Percentiles rank a stretch among this genome's conserved stretches.
These are phyloP conservation scores for Phialophora chinensis DNA, from an alignment of 2,329 filamentous ascomycete genomes.

Conservation along the genomic window DNA sequence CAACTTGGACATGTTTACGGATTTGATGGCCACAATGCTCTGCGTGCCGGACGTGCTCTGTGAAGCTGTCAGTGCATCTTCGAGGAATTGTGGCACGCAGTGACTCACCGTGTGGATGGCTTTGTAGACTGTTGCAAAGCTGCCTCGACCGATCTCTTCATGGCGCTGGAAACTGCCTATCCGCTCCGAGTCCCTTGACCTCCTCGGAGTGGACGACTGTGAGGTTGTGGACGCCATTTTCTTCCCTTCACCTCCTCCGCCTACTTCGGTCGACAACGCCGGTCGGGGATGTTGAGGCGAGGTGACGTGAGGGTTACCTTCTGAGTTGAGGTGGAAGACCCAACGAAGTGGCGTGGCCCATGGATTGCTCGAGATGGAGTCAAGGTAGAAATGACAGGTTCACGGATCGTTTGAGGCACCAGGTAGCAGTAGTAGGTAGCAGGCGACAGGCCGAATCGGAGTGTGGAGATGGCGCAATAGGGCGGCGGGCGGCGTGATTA, in stretches of 20 bases:
- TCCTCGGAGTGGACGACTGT: conserved; percentile 48
- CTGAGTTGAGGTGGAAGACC: conserved; percentile 45
- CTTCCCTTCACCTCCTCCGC: conserved; percentile 34
- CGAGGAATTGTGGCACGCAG: conserved; percentile 6
- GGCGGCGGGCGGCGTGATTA: conserved; percentile 30
- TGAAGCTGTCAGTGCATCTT: conserved; percentile 29
- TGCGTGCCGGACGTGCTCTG: conserved; percentile 34
- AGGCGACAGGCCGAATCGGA: conserved; percentile 21
- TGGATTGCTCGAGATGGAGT: conserved; percentile 38
- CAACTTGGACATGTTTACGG: conserved; percentile 85
- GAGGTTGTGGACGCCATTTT: conserved; percentile 51
- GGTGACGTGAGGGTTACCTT: conserved; percentile 42
- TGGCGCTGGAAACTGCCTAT: conserved; percentile 72
- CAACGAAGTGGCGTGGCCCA: conserved; percentile 46
- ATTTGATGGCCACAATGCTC: conserved; percentile 91
- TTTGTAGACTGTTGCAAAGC: conserved; percentile 94
- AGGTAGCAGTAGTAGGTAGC: conserved; percentile 25
- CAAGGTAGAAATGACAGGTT: conserved; percentile 19
- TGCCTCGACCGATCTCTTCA: conserved; percentile 93
- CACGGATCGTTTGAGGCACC: conserved; percentile 25
- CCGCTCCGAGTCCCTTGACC: conserved; percentile 45
- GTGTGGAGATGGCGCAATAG: conserved; percentile 38
- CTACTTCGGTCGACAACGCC: conserved; percentile 28
- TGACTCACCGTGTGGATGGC: conserved; percentile 78
- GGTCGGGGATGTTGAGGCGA: conserved; percentile 35